Evolutionary conservation across 768 basidiomycete genomes (phyloP), one percentile per base, ranked within the genome.

Genomic region (Termitomyces sp.): DNA sequence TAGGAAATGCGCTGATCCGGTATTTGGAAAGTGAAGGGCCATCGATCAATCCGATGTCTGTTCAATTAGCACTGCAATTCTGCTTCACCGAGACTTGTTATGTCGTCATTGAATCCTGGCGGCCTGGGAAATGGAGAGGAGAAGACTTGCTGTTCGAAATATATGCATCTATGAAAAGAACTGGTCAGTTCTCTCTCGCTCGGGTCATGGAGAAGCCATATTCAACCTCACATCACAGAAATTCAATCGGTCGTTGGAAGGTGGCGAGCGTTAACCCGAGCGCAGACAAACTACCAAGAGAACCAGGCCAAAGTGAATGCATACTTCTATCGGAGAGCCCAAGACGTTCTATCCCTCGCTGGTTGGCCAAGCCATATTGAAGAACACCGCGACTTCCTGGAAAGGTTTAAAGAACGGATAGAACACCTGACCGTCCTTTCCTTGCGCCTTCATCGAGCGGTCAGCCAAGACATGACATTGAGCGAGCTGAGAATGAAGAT

Each of bases 1-100:
- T 65, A 8, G 64, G 62, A 26, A 44, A 38, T 16, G 38, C 56
- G 10, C 30, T 65, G 54, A 50, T 61, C 10, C 35, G 42, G 2
- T 54, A 54, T 28, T 52, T 63, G 7, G 26, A 43, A 40, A 28
- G 36, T 18, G 54, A 47, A 22, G 53, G 24, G 20, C 43, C 54
- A 22, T 46, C 30, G 18, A 38, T 61, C n/a, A 62, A 65, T 52
- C 62, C 60, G 2, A 62, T 60, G 54, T 52, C 53, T 9, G 53
- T 65, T 14, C 65, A 65, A n/a, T 50, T 65, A 49, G 58, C 63
- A 16, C 26, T 64, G 22, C 65, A 65, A 53, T 50, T 64, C 28
- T 59, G 40, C 16, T 50, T 62, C 32, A 45, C 48, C 0, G 47
- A 59, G n/a, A 56, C 54, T 7, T 60, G 63, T 43, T 55, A 48